Evolutionary conservation across 2,329 filamentous ascomycete species (phyloP), one percentile per base, ranked within the genome.

Genomic region (Pseudodiploospora longispora): DNA sequence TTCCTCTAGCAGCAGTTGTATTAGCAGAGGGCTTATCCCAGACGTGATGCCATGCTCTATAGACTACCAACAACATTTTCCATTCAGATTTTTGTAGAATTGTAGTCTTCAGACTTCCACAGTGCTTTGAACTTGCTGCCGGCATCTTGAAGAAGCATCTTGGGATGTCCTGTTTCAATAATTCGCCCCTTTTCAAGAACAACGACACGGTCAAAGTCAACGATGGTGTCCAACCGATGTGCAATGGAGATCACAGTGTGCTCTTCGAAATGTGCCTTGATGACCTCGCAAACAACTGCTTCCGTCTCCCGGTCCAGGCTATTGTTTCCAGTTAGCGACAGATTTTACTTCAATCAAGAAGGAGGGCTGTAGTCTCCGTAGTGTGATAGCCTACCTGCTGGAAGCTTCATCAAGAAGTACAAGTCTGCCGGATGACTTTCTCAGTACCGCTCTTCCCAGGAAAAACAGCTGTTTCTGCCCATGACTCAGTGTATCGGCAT

Each of bases 181-280:
- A 60, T 43, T 2, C 44, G 49, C 0, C 56, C 52, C 30, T 56
- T 56, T 8, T 58, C 54, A 49, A 61, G 54, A 12, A 61, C 52
- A 10, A 57, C 46, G 8, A 61, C 51, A 1, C 50, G 44, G 32
- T 63, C 59, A 28, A 55, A 63, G 27, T 49, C 50, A 2, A 70
- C 54, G 30, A 78, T 69, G 0, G 72, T 75, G 4, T 59, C 56
- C 1, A 70, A 47, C 2, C 62, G 59, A 45, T 71, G 68, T 2
- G 62, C 64, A n/a, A 69, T 59, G 7, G 62, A 60, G 29, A 70
- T 59, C 32, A 84, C 70, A 0, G 80, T 85, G 50, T 77, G 74
- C 1, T 58, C 45, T 7, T 50, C 55, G 42, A 67, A 59, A 31
- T 55, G 48, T 1, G 33, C 60, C 38, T 63, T 55, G 29, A 67